A percentile compares a stretch with the other conserved stretches of the same genome.
Conservation (phyloP, 495 filamentous ascomycete genomes). For the Aspergillus indologenus region DNA sequence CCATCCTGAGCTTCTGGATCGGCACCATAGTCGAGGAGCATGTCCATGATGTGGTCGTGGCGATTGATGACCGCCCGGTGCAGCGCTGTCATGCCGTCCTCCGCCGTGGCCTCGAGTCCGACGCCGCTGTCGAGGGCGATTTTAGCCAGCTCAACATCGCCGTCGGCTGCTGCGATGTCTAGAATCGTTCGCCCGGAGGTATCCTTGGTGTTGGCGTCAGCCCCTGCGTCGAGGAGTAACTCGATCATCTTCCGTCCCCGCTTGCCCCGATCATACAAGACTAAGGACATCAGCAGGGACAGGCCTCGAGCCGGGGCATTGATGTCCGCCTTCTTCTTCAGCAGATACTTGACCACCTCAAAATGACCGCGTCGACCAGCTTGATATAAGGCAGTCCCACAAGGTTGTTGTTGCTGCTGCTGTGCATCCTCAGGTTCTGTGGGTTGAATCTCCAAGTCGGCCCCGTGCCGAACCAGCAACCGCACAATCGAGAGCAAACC, state of each 20-base stretch:
- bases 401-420: conserved; percentile 5
- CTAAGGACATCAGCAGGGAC: conserved; percentile 20
- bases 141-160: conserved; percentile 13
- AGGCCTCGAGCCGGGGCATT: conserved; percentile 17
- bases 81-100: conserved; percentile 28
- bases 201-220: conserved; percentile 36
- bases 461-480: conserved; percentile 18
- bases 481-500: conserved; percentile 22
- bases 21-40: conserved; percentile 29
- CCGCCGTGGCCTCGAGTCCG: conserved; percentile 17
- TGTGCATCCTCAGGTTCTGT: conserved; percentile 3
- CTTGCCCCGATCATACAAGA: conserved; percentile 22
- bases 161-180: conserved; percentile 24
- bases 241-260: conserved; percentile 18
- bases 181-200: conserved; percentile 33
- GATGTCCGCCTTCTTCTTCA: conserved; percentile 25
- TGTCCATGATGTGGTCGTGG: conserved; percentile 30
- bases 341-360: conserved; percentile 24
- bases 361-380: conserved; percentile 24
- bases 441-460: conserved; percentile 21
- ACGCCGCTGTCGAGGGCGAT: conserved; percentile 8
- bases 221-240: conserved; percentile 35
- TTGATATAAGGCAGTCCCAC: conserved; percentile 23
- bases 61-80: conserved; percentile 32
- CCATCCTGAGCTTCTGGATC: conserved; percentile 26